Evolutionary conservation across 2,329 filamentous ascomycete species (phyloP), one percentile per base, ranked within the genome.

Genomic region (Drechslera avenae): DNA sequence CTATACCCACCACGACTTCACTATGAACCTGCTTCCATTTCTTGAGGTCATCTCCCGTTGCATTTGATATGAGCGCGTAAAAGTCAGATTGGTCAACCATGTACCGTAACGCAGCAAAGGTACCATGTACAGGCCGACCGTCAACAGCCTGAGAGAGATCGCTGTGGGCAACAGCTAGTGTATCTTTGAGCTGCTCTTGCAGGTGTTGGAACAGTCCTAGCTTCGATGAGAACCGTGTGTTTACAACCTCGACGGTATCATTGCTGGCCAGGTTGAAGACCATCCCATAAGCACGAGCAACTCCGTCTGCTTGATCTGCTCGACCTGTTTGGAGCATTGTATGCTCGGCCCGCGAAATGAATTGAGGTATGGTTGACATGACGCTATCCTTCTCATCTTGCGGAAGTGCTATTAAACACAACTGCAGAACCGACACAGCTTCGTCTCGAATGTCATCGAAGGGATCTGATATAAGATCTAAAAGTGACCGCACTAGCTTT

Each of bases 231-330:
- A 54, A 43, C 5, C 35, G 19, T 19, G 31, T 28, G 65, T 73
- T 34, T 32, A 26, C 36, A 7, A 40, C 21, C 36, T 32, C 4
- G n/a, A 28, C 41, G 31, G 45, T 6, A 16, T 45, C 40, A 17
- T 59, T n/a, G 40, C 30, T 17, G 30, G 54, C 60, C 45, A 65
- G 59, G 48, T 86, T 90, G 3, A 91, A 91, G 1, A 91, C 72
- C 13, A 96, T 76, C 33, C 89, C 85, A 54, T 87, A 88, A 2
- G 87, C 80, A 45, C 90, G 86, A 28, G 92, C 93, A 39, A 94
- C 86, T 8, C 93, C 93, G 73, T 99, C 93, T 1, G 92, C 91
- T 70, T 96, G 90, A 68, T 97, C 92, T 10, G 91, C 93, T 54
- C 94, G 83, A 17, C 90, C 90, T 4, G 91, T 96, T 19, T 77